Evolutionary conservation across 768 basidiomycete genomes (phyloP), one percentile per base, ranked within the genome.

Genomic region (Cubamyces lactineus): DNA sequence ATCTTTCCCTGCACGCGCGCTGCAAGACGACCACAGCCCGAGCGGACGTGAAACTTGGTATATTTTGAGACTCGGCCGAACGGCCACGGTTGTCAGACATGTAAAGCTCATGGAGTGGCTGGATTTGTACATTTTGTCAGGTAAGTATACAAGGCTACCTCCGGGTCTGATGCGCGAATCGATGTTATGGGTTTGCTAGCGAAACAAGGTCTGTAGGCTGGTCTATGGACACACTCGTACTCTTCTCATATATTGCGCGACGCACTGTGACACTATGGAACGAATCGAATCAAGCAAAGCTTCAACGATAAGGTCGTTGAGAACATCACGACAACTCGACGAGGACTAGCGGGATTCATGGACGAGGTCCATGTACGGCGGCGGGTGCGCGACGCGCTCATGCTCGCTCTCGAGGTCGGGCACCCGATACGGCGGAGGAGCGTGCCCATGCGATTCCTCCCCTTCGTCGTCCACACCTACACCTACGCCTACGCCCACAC

Each of bases 381-480:
- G 76, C n/a, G 76, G 76, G 30, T 71, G 68, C 7, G 67, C 57
- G 16, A 74, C 73, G 30, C 73, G 69, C 46, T 70, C 70, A n/a
- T 75, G 71, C 57, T 72, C 69, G 21, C 60, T 39, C 17, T 64
- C 64, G n/a, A 65, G 45, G 19, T 80, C 82, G 24, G 86, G 83
- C 47, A 86, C 82, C 59, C 87, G 80, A 74, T 93, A 93, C 16
- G 91, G 91, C 11, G 91, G 91, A 15, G 91, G 89, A n/a, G 91
- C 89, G 68, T 87, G 78, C 38, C 80, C 81, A 69, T 84, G 80
- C 43, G 76, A 64, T 16, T 54, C 55, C 19, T 54, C 55, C 24
- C 58, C 59, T 19, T 61, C 55, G 43, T 53, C 65, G 9, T 48
- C 53, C 23, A 61, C 55, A 21, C 60, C 38, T 21, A 46, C 48